Conservation (phyloP, 1,139 yeast genomes). For the Torulaspora globosa region DNA sequence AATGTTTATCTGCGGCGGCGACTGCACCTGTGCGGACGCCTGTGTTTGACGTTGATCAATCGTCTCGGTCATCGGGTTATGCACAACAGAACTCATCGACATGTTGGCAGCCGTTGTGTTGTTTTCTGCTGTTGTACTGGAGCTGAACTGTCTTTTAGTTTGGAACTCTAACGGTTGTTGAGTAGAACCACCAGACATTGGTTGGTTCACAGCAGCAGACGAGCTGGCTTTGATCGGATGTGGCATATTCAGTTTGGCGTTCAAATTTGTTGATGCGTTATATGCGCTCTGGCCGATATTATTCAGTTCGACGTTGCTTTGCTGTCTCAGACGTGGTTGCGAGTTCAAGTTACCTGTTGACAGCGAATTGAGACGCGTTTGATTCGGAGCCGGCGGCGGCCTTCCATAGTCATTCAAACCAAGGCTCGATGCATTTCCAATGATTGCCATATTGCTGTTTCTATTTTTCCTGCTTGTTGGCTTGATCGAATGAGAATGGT, state of each 20-base stretch:
- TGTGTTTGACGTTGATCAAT: slow-evolving; percentile 4
- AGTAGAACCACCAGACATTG: slow-evolving; percentile 2
- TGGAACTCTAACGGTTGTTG: slow-evolving; percentile 9
- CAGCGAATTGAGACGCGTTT: slow-evolving; percentile 26
- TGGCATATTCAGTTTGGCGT: slow-evolving; percentile 12
- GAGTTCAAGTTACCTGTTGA: slow-evolving; percentile 15
- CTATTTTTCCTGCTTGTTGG: slow-evolving; percentile 38
- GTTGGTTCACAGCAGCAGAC: slow-evolving; percentile 9
- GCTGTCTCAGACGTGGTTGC: slow-evolving; percentile 14
- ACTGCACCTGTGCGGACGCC: slow-evolving; percentile 5
- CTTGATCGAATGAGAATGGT: slow-evolving; percentile 31
- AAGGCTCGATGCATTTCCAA: slow-evolving; percentile 35
- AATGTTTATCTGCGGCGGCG: slow-evolving; percentile 15
- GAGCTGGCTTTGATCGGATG: slow-evolving; percentile 14
- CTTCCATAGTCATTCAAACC: slow-evolving; percentile 23
- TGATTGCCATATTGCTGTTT: slow-evolving; percentile 32
- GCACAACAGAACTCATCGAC: slow-evolving; percentile 30
- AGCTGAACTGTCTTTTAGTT: slow-evolving; percentile 24
- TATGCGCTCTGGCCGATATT: neutral
- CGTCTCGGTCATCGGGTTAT: slow-evolving; percentile 19
- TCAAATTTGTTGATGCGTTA: slow-evolving; percentile 6
- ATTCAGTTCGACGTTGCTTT: slow-evolving; percentile 9
- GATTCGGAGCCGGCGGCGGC: slow-evolving; percentile 18
- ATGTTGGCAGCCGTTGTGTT: slow-evolving; percentile 19
- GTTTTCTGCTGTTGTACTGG: slow-evolving; percentile 18